Base-by-base conservation (phyloP, 2,329 filamentous ascomycete genomes). In the Colletotrichum acutatum region DNA sequence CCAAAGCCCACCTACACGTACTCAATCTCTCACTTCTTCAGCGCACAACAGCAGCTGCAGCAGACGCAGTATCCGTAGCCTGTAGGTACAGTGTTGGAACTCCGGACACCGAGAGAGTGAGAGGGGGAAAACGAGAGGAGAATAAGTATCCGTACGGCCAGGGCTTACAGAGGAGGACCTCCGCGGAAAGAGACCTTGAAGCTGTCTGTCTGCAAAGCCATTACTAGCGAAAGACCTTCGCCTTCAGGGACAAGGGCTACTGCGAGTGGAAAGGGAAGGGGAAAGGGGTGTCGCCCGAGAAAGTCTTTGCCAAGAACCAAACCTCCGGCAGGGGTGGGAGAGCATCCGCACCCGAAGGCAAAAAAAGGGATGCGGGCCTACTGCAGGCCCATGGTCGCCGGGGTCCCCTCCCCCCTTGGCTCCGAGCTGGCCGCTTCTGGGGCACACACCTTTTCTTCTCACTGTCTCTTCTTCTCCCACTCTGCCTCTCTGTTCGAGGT, bases 291-390 rank as follows among this genome's bases (percentile, higher is more conserved):
- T 30, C 49, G 32, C 66, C 66, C 34, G 24, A 52, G 32, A 60
- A 60, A 54, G 68, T 57, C 58, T 30, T 61, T 58, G 68, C 68
- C 68, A 63, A 71, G 68, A 53, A 24, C 58, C 58, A 28, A 37
- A 62, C 56, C 58, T 28, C 54, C 68, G 58, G 57, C 64, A 71
- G 57, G 64, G 68, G 68, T 30, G 32, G 62, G 49, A 61, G 68
- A 42, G 52, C 64, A 68, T 52, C 57, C 68, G 52, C 58, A 68
- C 52, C 57, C 64, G 37, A 68, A 57, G 64, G 64, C 68, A 71
- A 61, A 59, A 59, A 68, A 57, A 71, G 69, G 58, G 56, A 66
- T 71, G 62, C 62, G 60, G 62, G 62, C 54, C 68, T 56, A 70
- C 60, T 70, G 67, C 54, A 70, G 61, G 67, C 69, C 64, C 64